These are phyloP conservation scores for Fusarium nodosum DNA, from an alignment of 2,329 filamentous ascomycete genomes.

Conservation along the genomic window DNA sequence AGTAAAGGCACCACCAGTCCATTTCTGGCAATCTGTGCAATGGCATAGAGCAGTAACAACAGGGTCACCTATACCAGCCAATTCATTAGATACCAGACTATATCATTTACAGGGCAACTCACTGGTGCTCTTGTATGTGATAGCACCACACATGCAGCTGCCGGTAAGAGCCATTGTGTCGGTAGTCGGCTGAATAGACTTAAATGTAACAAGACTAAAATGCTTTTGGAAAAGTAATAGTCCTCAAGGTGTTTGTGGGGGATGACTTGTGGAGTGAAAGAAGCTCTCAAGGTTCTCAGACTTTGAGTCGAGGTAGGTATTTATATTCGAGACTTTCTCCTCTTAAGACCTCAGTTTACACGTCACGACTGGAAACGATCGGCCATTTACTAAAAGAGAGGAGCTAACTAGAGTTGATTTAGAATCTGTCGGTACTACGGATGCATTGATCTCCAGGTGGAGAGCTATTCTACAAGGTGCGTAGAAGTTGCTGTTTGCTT, in stretches of 20 bases:
- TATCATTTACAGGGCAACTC: constrained; percentile 16
- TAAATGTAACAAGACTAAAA: constrained; percentile 17
- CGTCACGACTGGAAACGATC: constrained; percentile 15
- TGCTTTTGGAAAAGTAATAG: constrained; percentile 20
- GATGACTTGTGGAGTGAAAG: constrained; percentile 31
- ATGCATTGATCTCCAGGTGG: constrained; percentile 13
- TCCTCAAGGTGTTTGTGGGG: constrained; percentile 35
- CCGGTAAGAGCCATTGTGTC: constrained; percentile 48
- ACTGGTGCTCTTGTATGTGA: constrained; percentile 55
- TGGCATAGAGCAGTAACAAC: constrained; percentile 64
- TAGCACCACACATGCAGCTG: constrained; percentile 56
- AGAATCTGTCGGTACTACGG: constrained; percentile 12
- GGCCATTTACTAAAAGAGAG: neutral
- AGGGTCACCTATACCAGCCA: constrained; percentile 54
- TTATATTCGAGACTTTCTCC: constrained; percentile 35
- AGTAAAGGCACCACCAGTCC: constrained; percentile 67
- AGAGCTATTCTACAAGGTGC: constrained; percentile 1
- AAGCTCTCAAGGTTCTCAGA: constrained; percentile 45
- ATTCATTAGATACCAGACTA: neutral
- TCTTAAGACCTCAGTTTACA: constrained; percentile 1
- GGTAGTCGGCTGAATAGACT: neutral
- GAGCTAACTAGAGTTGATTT: constrained; percentile 26
- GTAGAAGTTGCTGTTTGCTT: neutral
- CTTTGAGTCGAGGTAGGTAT: constrained; percentile 13
- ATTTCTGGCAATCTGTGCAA: constrained; percentile 68